Evolutionary conservation across 2,329 filamentous ascomycete species (phyloP).

Genomic region (Torrubiellomyces zombiae): DNA sequence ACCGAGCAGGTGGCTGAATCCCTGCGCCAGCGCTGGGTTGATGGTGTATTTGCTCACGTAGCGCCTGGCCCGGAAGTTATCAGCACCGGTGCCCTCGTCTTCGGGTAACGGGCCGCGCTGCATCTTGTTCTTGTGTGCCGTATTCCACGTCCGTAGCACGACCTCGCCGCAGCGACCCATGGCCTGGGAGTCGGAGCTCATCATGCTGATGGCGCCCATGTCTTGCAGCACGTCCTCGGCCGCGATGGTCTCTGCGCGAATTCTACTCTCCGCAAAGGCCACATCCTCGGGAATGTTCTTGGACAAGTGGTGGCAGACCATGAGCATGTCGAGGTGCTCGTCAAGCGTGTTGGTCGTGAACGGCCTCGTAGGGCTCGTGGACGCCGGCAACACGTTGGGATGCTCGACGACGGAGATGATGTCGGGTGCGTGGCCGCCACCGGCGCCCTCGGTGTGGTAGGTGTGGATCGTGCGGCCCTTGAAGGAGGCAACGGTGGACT

Average conservation of each 20-base stretch:
- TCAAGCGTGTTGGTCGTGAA: constrained; percentile 87
- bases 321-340: constrained; percentile 94
- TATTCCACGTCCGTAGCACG: constrained; percentile 86
- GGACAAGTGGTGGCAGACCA: constrained; percentile 91
- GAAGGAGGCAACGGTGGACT: constrained; percentile 75
- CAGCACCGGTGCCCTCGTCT: constrained; percentile 62
- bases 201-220: constrained; percentile 91
- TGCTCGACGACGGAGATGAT: constrained; percentile 90
- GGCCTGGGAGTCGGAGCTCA: constrained; percentile 87
- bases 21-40: constrained; percentile 83
- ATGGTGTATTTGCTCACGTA: constrained; percentile 95
- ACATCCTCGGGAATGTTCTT: constrained; percentile 92
- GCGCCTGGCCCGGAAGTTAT: constrained; percentile 83
- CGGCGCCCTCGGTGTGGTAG: constrained; percentile 92
- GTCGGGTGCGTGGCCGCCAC: constrained; percentile 86
- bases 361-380: constrained; percentile 82
- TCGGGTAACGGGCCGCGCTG: constrained; percentile 64
- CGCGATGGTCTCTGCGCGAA: constrained; percentile 89
- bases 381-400: constrained; percentile 72
- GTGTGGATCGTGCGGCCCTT: constrained; percentile 82
- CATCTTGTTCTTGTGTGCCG: constrained; percentile 88
- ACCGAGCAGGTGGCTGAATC: constrained; percentile 74
- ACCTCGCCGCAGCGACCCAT: constrained; percentile 97
- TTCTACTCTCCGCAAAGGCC: constrained; percentile 85
- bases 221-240: constrained; percentile 94